phyloP scores from a whole-genome alignment of 1,139 yeast species.

The Magnusiomyces clavatus region DNA sequence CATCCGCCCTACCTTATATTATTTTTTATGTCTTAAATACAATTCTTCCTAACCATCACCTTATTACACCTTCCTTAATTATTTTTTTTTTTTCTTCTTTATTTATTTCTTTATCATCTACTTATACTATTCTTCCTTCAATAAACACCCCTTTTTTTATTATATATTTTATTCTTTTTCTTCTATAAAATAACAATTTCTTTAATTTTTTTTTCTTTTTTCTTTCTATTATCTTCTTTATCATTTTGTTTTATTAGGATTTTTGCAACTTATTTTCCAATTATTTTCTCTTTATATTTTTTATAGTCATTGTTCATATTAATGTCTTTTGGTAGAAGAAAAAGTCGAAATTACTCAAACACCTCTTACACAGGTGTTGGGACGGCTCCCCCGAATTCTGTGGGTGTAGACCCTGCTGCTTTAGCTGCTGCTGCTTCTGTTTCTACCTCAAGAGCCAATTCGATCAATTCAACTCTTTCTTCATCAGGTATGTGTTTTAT shows the following conservation, averaged over 20 bases:
- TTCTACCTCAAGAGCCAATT: conserved; percentile 13
- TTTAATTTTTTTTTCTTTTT: background rate
- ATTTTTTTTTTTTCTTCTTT: background rate
- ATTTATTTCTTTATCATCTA: background rate
- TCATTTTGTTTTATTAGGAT: background rate
- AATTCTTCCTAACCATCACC: background rate
- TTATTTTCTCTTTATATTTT: background rate
- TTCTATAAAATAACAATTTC: too few relatives aligned
- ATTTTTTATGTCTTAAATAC: background rate
- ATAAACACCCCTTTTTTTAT: too few relatives aligned
- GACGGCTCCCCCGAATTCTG: conserved; percentile 22
- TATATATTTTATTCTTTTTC: too few relatives aligned
- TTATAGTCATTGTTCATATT: background rate
- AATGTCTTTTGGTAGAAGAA: conserved; percentile 18
- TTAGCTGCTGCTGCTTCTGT: conserved; percentile 41
- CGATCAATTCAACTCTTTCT: conserved; percentile 16
- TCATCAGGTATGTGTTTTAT: conserved; percentile 14
- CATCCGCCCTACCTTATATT: too few relatives aligned
- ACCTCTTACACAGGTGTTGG: conserved; percentile 30
- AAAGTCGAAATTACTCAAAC: conserved; percentile 24
- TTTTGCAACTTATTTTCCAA: background rate
- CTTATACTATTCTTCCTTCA: background rate
- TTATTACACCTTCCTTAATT: background rate
- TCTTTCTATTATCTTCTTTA: background rate
- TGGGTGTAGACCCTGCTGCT: conserved; percentile 29